These are phyloP conservation scores for Vaccinium darrowii DNA, from an alignment of 148 eudicot species.

Conservation along the genomic window DNA sequence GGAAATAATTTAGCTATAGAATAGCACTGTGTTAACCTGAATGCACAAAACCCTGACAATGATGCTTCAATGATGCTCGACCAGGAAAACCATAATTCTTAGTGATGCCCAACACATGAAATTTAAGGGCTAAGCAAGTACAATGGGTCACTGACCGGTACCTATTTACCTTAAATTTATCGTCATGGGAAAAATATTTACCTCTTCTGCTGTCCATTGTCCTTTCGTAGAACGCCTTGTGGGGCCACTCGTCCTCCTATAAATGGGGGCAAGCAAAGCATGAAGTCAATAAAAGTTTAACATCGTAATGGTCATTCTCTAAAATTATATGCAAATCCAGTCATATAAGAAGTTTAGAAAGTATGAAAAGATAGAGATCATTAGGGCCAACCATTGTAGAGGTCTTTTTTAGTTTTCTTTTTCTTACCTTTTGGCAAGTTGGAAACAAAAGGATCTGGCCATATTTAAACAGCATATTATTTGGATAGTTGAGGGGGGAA, in stretches of 20 bases:
- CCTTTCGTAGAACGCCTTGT: conserved; percentile 97
- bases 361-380: not conserved
- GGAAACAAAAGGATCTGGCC: conserved; percentile 1
- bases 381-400: not conserved
- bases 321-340: not conserved
- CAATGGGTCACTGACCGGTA: not conserved
- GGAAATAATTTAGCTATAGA: not conserved
- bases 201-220: conserved; percentile 98
- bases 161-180: not conserved
- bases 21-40: not conserved
- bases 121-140: not conserved
- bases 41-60: not conserved
- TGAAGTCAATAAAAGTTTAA: conserved; percentile 2
- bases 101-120: not conserved
- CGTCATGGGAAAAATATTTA: conserved; percentile 18
- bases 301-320: conserved; percentile 6
- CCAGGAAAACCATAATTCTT: not conserved
- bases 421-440: not conserved
- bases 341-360: not conserved
- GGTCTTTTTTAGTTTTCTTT: not conserved
- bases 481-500: not conserved
- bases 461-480: not conserved
- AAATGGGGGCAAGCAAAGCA: conserved; percentile 5
- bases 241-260: conserved; percentile 95
- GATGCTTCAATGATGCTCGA: not conserved